Percentiles rank a stretch among this genome's conserved stretches.
Conservation (phyloP, 352 stramenopile species). For the Thraustotheca clavata region DNA sequence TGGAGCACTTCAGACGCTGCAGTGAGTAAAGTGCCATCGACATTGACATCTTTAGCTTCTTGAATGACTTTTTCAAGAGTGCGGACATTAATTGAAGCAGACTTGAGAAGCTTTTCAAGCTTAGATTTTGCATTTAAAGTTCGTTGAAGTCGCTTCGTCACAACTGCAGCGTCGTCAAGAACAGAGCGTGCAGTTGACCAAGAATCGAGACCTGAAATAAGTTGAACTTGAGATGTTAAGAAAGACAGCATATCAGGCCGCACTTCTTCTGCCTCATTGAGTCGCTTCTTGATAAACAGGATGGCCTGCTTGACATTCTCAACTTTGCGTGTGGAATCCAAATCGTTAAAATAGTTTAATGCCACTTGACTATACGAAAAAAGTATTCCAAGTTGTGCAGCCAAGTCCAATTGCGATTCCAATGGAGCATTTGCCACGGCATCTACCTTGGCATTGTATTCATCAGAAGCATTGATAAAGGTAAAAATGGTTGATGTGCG, state of each 20-base stretch:
- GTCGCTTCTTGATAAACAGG: not conserved
- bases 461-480: not conserved
- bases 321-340: constrained; percentile 5
- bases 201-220: not conserved
- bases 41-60: not conserved
- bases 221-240: constrained; percentile 7
- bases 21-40: not conserved
- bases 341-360: not conserved
- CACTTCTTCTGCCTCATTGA: not conserved
- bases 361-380: not conserved
- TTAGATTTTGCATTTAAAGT: constrained; percentile 1
- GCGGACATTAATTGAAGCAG: not conserved
- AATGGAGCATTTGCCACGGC: not conserved
- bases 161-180: constrained; percentile 4
- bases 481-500: not conserved
- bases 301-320: not conserved
- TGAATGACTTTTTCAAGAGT: not conserved
- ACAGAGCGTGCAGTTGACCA: not conserved
- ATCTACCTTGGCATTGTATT: not conserved
- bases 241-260: constrained; percentile 5
- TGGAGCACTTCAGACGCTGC: constrained; percentile 1
- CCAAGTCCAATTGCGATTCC: not conserved
- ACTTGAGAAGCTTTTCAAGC: constrained; percentile 18
- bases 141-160: constrained; percentile 14
- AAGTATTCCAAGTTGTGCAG: not conserved